These are phyloP conservation scores for Pulveroboletus sp. DNA, from an alignment of 768 basidiomycete genomes.

Conservation along the genomic window DNA sequence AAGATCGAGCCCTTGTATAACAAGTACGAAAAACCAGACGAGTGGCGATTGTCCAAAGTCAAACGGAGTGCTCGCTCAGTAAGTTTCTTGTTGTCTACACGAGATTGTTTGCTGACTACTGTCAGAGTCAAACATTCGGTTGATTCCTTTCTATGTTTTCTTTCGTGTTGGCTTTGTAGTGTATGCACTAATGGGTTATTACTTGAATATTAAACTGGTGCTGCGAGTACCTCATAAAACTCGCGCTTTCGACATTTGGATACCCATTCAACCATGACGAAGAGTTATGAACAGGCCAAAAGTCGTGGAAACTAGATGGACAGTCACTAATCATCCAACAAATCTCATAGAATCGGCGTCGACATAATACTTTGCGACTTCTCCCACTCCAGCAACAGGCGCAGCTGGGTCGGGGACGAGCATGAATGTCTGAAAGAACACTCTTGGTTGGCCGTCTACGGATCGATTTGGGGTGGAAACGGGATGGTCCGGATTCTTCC, in stretches of 20 bases:
- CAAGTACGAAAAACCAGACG: slow-evolving; percentile 92
- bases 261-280: too few relatives aligned
- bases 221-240: background rate
- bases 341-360: slow-evolving; percentile 79
- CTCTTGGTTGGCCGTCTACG: slow-evolving; percentile 75
- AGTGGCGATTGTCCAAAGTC: slow-evolving; percentile 92
- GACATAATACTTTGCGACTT: slow-evolving; percentile 80
- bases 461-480: slow-evolving; percentile 44
- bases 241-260: background rate
- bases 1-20: slow-evolving; percentile 97
- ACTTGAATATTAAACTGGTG: slow-evolving; percentile 1
- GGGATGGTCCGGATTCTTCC: slow-evolving; percentile 59
- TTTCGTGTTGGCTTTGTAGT: slow-evolving; percentile 2
- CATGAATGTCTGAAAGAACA: slow-evolving; percentile 87
- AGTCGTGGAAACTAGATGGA: background rate
- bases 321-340: slow-evolving; percentile 52
- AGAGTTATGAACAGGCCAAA: too few relatives aligned
- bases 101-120: slow-evolving; percentile 12
- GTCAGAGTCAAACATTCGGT: slow-evolving; percentile 88
- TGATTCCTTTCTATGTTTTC: slow-evolving; percentile 30
- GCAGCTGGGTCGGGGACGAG: slow-evolving; percentile 73
- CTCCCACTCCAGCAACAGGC: slow-evolving; percentile 61
- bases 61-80: slow-evolving; percentile 87
- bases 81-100: slow-evolving; percentile 23
- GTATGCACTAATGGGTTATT: slow-evolving; percentile 12